Base-by-base conservation (phyloP, 306 rosid genomes). In the Quercus berberidifolia region DNA sequence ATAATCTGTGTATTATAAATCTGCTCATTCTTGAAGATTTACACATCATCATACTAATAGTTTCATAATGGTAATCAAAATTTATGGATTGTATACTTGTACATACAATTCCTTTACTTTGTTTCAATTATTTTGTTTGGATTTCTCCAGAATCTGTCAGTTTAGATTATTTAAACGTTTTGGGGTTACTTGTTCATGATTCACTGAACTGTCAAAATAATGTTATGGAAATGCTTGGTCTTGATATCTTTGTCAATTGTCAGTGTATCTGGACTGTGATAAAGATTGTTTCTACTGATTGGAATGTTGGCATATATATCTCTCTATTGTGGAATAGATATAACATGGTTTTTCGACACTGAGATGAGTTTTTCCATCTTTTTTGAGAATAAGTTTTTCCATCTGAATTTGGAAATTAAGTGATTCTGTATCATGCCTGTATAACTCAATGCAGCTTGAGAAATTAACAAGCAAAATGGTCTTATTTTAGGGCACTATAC, bases 11-110 rank as follows among this genome's bases (percentile, higher is more conserved):
- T 67, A 68, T 35, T 80, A 51, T 74, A 21, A 30, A 73, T 74
- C 79, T 78, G 18, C 65, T n/a, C 58, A 64, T 71, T 64, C 81
- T 69, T 46, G 38, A 57, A 31, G 81, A 74, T 78, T 23, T 4
- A 54, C 21, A 55, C 51, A 23, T 70, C 70, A 74, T 41, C 25
- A 21, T 70, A 80, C 82, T 20, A 46, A 74, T 78, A 74, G 77
- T 78, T 38, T 79, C 67, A 46, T 74, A 74, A 55, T 62, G 74
- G 75, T 58, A 60, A 71, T 54, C 76, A 71, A 73, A 56, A 73
- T 75, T 79, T 78, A 62, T 55, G 69, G 73, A 84, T 28, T 83
- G 72, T 83, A 81, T 87, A 85, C 63, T 35, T 90, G 97, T 90
- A 88, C 83, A 90, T 86, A 84, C 55, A 62, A 78, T 84, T 57